Conservation (phyloP, 257 asterid species). For the Ajuga chamaepitys region DNA sequence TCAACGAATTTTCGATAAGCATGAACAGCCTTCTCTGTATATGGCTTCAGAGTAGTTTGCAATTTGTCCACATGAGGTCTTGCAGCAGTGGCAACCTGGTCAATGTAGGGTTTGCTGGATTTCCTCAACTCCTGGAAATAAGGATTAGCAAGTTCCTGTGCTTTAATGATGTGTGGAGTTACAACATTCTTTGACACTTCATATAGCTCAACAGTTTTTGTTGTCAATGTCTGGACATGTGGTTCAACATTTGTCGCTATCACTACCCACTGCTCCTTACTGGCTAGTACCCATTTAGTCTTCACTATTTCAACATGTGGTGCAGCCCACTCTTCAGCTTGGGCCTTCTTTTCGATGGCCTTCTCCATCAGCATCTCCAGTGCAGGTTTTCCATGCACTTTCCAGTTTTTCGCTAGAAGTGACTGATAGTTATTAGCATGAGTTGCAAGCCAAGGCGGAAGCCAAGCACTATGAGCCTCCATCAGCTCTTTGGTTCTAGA, state of each 20-base stretch:
- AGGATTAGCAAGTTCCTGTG: constrained; percentile 67
- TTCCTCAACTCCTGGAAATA: constrained; percentile 69
- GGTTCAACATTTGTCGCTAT: constrained; percentile 57
- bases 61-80: constrained; percentile 77
- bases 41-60: constrained; percentile 47
- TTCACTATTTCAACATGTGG: constrained; percentile 74
- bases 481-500: constrained; percentile 54
- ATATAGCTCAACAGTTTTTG: constrained; percentile 57
- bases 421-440: constrained; percentile 47
- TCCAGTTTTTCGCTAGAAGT: constrained; percentile 67
- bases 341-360: constrained; percentile 74
- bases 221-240: constrained; percentile 46
- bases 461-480: constrained; percentile 88
- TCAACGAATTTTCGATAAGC: constrained; percentile 66
- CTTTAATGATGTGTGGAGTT: constrained; percentile 63
- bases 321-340: constrained; percentile 77
- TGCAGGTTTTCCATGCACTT: constrained; percentile 74
- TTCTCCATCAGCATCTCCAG: constrained; percentile 46
- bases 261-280: constrained; percentile 72
- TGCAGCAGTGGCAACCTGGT: constrained; percentile 76
- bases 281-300: constrained; percentile 67
- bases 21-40: constrained; percentile 47
- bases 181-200: constrained; percentile 46
- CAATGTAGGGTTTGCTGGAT: constrained; percentile 71
- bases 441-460: constrained; percentile 79